Evolutionary conservation across 164 flowering plant species (phyloP), one percentile per base, ranked within the genome.

Genomic region (grape (Vitis vinifera)): DNA sequence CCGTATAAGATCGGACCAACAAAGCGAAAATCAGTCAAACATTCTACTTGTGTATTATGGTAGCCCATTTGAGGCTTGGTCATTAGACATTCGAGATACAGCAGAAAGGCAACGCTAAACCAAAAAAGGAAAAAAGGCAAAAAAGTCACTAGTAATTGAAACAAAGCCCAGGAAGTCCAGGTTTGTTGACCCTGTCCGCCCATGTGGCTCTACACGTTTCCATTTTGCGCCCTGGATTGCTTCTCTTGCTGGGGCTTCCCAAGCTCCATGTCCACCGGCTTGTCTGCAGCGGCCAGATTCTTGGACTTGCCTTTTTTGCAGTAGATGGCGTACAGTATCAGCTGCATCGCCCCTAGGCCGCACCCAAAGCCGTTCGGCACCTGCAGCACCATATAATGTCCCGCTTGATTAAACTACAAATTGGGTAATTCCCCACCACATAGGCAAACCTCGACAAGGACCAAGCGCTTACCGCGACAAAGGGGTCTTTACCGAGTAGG

Each of bases 331-430:
- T 94, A 94, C 63, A 94, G 57, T 9, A 94, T 86, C 78, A 94
- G 73, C 82, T 94, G 97, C 68, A 87, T 19, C 17, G 90, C 72
- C 13, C 97, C 97, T 10, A 94, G 77, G 9, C 77, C 91, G 55
- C 88, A 75, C 10, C 97, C 97, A 52, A 91, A 80, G 0, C 98
- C 97, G 72, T 91, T 94, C 0, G 96, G 94, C 23, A 94, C 82
- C 96, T 91, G 88, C 51, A 69, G 51, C 16, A 15, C 3, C 37
- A 62, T 2, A 15, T 10, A 27, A 68, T 56, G 27, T 23, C 1
- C 44, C 44, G 6, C 44, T 37, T 37, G 7, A 37, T 37, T 37
- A 37, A 37, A 37, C 44, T 37, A 6, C 27, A 12, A 12, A 10
- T 23, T 23, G 11, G 6, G 12, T 23, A 1, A 23, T 23, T 23